phyloP scores from a whole-genome alignment of 2,329 filamentous ascomycete species.

The Colletotrichum caudatum region DNA sequence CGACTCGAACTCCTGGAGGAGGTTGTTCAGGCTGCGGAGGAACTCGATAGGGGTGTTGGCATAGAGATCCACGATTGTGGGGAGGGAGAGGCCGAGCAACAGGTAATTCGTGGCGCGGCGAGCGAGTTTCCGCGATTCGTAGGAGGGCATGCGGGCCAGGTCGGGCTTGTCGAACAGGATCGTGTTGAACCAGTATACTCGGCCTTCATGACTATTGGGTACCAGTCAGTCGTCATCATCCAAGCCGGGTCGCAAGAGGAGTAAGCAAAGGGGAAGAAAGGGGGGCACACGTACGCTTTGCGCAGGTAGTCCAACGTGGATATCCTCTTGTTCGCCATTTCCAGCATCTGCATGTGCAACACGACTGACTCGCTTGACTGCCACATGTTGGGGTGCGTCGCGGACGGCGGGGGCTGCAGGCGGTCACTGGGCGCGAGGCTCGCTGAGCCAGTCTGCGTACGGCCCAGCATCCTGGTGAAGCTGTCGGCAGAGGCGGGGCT shows the following conservation, averaged over 20 bases:
- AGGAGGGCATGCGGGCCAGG: conserved; percentile 84
- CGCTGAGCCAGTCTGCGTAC: conserved; percentile 54
- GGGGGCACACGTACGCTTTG: conserved; percentile 75
- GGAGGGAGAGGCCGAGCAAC: conserved; percentile 90
- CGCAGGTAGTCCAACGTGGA: conserved; percentile 92
- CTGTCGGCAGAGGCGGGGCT: conserved; percentile 51
- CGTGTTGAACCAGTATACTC: conserved; percentile 98
- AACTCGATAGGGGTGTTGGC: conserved; percentile 85
- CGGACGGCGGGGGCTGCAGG: conserved; percentile 48
- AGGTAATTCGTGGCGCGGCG: conserved; percentile 95
- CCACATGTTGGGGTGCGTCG: conserved; percentile 43
- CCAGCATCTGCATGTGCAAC: conserved; percentile 78
- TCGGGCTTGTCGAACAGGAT: conserved; percentile 89
- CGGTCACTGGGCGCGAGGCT: conserved; percentile 43
- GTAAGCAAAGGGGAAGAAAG: not conserved
- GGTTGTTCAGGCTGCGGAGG: conserved; percentile 84
- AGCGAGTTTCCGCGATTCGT: conserved; percentile 84
- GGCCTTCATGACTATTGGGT: conserved; percentile 81
- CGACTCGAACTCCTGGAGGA: conserved; percentile 91
- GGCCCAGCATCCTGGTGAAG: conserved; percentile 59
- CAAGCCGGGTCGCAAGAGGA: not conserved
- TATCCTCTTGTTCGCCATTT: conserved; percentile 91
- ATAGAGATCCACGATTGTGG: conserved; percentile 89
- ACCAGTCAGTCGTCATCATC: conserved; percentile 25
- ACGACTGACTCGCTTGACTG: conserved; percentile 61